A percentile compares a stretch with the other conserved stretches of the same genome.
phyloP scores from a whole-genome alignment of 805 yeast species.

The Saturnispora galanensis region DNA sequence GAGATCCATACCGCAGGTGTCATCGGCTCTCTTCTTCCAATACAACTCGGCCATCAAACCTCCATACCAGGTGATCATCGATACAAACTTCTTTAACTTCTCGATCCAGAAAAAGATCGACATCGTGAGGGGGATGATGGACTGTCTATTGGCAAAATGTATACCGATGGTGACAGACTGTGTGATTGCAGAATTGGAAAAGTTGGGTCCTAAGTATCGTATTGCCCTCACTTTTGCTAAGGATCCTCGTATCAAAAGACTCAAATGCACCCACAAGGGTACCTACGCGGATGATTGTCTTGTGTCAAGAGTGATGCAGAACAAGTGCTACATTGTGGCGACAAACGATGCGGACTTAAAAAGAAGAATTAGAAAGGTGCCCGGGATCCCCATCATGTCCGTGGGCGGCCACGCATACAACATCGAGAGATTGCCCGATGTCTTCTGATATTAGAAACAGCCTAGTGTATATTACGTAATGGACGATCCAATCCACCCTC shows the following conservation, averaged over 20 bases:
- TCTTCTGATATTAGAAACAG: conserved; percentile 35
- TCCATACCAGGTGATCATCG: conserved; percentile 93
- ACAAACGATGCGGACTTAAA: conserved; percentile 96
- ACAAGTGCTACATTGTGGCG: conserved; percentile 94
- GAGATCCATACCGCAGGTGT: conserved; percentile 79
- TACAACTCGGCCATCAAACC: conserved; percentile 91
- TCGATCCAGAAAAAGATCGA: conserved; percentile 94
- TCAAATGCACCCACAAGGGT: conserved; percentile 88
- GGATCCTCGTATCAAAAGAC: conserved; percentile 82
- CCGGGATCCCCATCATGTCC: conserved; percentile 95
- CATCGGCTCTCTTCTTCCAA: conserved; percentile 91
- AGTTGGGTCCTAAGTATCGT: conserved; percentile 87
- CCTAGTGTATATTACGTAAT: conserved; percentile 3
- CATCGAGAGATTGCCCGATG: conserved; percentile 91
- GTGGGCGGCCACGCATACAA: conserved; percentile 91
- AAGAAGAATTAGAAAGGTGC: conserved; percentile 88
- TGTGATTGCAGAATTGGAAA: conserved; percentile 96
- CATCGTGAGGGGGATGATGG: conserved; percentile 95
- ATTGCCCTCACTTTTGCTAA: conserved; percentile 88
- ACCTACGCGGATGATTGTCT: conserved; percentile 98
- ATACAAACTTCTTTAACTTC: conserved; percentile 94
- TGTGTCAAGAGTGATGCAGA: conserved; percentile 87
- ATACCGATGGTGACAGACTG: conserved; percentile 95
- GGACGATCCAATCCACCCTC: neutral
- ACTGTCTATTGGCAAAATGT: conserved; percentile 85